phyloP scores from a whole-genome alignment of 805 yeast genomes.

The Tetrapisispora arboricola region DNA sequence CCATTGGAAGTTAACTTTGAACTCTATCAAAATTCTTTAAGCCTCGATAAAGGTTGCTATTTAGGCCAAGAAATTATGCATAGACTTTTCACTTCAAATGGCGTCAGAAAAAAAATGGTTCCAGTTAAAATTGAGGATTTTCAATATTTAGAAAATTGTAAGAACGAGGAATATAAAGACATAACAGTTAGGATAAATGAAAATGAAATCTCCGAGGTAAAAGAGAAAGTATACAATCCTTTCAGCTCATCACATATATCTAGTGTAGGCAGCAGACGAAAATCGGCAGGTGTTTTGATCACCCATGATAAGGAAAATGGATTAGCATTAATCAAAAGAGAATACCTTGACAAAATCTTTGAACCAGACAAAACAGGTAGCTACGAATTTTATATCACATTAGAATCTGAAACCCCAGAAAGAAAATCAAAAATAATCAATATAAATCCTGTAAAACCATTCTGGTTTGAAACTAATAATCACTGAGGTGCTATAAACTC shows the following conservation, averaged over 20 bases:
- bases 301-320: conserved; percentile 52
- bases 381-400: background rate
- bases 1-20: conserved; percentile 86
- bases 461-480: conserved; percentile 20
- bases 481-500: conserved; percentile 4
- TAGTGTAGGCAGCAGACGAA: conserved; percentile 24
- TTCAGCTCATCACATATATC: background rate
- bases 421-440: conserved; percentile 3
- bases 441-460: conserved; percentile 18
- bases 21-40: conserved; percentile 56
- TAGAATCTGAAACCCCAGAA: background rate
- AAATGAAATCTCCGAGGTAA: background rate
- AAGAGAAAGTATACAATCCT: background rate
- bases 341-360: conserved; percentile 24
- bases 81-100: conserved; percentile 74
- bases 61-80: conserved; percentile 94
- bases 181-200: background rate
- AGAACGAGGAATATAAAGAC: background rate
- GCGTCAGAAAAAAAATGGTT: conserved; percentile 69
- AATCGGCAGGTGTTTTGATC: conserved; percentile 53
- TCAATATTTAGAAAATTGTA: background rate
- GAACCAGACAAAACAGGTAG: background rate
- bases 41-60: conserved; percentile 89
- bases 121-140: conserved; percentile 40
- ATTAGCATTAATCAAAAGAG: conserved; percentile 48